Percentiles rank a stretch among this genome's conserved stretches.
Conservation (phyloP, 2,329 filamentous ascomycete species). For the Aspergillus chevalieri region DNA sequence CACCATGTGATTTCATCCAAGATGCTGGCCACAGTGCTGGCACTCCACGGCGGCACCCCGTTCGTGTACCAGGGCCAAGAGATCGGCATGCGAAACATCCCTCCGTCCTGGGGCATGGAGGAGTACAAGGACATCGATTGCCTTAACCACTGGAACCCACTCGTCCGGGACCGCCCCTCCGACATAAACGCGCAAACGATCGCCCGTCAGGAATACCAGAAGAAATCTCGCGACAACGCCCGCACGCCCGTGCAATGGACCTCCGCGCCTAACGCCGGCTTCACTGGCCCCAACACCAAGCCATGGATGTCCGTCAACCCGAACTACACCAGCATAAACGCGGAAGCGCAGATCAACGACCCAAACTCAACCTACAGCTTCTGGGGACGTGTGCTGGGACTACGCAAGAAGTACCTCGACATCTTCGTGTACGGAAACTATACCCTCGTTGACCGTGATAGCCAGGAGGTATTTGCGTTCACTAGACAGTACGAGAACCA, state of each 20-base stretch:
- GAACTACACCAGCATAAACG: conserved; percentile 58
- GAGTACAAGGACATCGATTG: conserved; percentile 65
- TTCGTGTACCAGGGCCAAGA: conserved; percentile 68
- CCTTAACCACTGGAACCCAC: conserved; percentile 50
- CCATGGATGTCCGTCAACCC: conserved; percentile 70
- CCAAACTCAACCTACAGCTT: conserved; percentile 52
- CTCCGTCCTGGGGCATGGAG: conserved; percentile 53
- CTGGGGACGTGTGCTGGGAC: conserved; percentile 54
- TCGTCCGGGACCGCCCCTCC: conserved; percentile 21
- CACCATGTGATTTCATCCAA: conserved; percentile 50
- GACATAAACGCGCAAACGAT: conserved; percentile 24
- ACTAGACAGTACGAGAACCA: conserved; percentile 35
- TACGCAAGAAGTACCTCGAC: conserved; percentile 57
- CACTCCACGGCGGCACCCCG: conserved; percentile 55
- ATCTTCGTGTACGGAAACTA: conserved; percentile 65
- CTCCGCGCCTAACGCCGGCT: conserved; percentile 55
- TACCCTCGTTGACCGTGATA: conserved; percentile 47
- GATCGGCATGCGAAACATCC: conserved; percentile 61
- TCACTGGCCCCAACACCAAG: conserved; percentile 48
- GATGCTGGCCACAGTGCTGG: conserved; percentile 54
- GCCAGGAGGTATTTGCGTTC: conserved; percentile 53
- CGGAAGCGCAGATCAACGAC: conserved; percentile 38
- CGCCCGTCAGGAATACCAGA: conserved; percentile 31
- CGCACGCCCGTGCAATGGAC: conserved; percentile 70
- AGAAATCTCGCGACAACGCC: conserved; percentile 57